phyloP scores from a whole-genome alignment of 2,329 filamentous ascomycete genomes.

The Pseudohalonectria lignicola region DNA sequence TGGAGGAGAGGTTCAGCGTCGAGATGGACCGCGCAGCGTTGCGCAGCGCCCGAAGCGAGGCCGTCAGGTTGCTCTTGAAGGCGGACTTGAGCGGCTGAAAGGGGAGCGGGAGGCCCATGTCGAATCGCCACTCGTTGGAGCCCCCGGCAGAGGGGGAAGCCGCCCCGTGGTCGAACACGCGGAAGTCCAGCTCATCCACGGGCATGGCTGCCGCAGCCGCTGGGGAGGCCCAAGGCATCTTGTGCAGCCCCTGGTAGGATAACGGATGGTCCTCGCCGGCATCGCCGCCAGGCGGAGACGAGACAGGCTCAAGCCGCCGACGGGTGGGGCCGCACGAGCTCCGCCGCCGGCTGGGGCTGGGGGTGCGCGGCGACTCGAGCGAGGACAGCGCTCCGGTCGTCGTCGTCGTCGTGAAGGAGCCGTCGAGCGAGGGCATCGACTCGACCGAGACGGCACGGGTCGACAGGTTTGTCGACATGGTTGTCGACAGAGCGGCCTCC shows the following conservation, averaged over 20 bases:
- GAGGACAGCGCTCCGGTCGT: slow-evolving; percentile 21
- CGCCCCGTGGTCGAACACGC: too few species aligned
- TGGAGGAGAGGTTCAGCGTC: slow-evolving; percentile 48
- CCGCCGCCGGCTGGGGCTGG: slow-evolving; percentile 14
- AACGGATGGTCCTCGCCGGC: slow-evolving; percentile 40
- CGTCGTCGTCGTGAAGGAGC: slow-evolving; percentile 38
- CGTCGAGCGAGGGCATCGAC: slow-evolving; percentile 48
- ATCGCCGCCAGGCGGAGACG: slow-evolving; percentile 36
- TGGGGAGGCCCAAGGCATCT: too few species aligned
- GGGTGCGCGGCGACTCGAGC: slow-evolving; percentile 34
- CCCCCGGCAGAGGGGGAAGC: background rate
- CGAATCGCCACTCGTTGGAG: slow-evolving; percentile 9
- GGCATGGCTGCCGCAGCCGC: slow-evolving; percentile 17
- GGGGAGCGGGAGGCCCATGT: slow-evolving; percentile 19
- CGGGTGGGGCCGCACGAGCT: slow-evolving; percentile 26
- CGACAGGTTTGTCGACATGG: too few species aligned
- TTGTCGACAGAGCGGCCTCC: slow-evolving; percentile 39
- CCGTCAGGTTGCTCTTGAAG: slow-evolving; percentile 60
- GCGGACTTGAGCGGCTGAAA: slow-evolving; percentile 41
- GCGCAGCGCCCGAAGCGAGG: slow-evolving; percentile 52
- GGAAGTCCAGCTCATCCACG: slow-evolving; percentile 35
- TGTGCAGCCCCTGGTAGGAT: slow-evolving; percentile 15
- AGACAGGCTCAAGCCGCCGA: slow-evolving; percentile 42
- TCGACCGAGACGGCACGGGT: slow-evolving; percentile 43
- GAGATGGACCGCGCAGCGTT: slow-evolving; percentile 56